Conservation (phyloP, 139 green algal species). For the Chlorella sp. region DNA sequence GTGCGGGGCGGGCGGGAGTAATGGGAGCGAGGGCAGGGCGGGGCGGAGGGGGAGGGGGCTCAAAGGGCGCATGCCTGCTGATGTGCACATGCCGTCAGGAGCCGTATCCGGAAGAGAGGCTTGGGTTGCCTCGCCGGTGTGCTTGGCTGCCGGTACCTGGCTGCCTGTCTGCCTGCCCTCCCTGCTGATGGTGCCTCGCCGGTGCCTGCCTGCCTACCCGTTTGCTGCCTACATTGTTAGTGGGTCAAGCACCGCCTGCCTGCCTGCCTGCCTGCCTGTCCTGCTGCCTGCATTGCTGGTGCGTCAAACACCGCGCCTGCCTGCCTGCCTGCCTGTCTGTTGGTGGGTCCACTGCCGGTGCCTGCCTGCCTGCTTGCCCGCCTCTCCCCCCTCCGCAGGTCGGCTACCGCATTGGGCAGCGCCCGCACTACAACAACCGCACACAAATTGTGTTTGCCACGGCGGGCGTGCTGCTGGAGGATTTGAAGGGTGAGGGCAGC, state of each 20-base stretch:
- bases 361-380: not conserved
- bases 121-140: too few species aligned
- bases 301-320: too few species aligned
- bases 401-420: constrained; percentile 52
- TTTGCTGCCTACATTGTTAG: too few species aligned
- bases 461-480: constrained; percentile 89
- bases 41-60: too few species aligned
- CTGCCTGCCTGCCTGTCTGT: not conserved
- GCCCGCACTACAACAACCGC: constrained; percentile 16
- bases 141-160: too few species aligned
- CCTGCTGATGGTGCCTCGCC: too few species aligned
- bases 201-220: not conserved
- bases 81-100: too few species aligned
- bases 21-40: too few species aligned
- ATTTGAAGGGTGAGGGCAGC: constrained; percentile 73
- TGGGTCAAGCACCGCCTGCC: too few species aligned
- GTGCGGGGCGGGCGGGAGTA: not conserved
- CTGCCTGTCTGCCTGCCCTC: not conserved
- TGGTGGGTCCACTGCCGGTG: too few species aligned
- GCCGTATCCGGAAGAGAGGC: too few species aligned
- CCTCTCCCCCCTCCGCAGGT: not conserved
- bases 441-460: constrained; percentile 56
- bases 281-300: not conserved
- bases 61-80: too few species aligned
- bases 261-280: not conserved